Evolutionary conservation across 257 asterid species (phyloP).

Genomic region (Gentiana dahurica): DNA sequence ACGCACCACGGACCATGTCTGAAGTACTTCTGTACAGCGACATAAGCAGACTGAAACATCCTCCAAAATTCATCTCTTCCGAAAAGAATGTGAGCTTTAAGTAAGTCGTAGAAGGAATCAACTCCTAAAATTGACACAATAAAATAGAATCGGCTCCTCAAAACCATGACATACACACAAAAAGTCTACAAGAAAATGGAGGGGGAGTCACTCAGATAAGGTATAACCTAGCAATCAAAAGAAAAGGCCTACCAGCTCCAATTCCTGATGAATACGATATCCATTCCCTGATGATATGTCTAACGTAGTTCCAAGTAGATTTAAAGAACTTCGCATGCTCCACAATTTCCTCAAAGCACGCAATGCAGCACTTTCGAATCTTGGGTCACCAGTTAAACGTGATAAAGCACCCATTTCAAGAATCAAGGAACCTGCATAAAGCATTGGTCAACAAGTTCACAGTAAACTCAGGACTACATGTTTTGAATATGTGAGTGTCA

Average conservation of each 20-base stretch:
- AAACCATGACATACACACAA: not conserved
- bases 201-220: not conserved
- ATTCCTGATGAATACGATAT: slow-evolving; percentile 88
- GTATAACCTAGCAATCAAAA: not conserved
- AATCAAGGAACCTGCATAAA: slow-evolving; percentile 70
- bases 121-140: slow-evolving; percentile 47
- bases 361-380: slow-evolving; percentile 81
- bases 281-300: slow-evolving; percentile 88
- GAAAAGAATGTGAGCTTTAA: slow-evolving; percentile 87
- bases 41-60: slow-evolving; percentile 90
- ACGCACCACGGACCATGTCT: slow-evolving; percentile 89
- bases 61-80: slow-evolving; percentile 93
- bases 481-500: slow-evolving; percentile 9
- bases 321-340: slow-evolving; percentile 96
- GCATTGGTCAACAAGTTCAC: slow-evolving; percentile 7
- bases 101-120: slow-evolving; percentile 87
- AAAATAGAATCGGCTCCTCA: slow-evolving; percentile 4
- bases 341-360: slow-evolving; percentile 87
- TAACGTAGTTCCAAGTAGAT: slow-evolving; percentile 89
- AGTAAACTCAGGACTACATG: slow-evolving; percentile 1
- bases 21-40: slow-evolving; percentile 80
- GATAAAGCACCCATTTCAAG: slow-evolving; percentile 99
- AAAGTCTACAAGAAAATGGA: not conserved
- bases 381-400: slow-evolving; percentile 81
- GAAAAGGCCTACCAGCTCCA: slow-evolving; percentile 66